Conservation (phyloP, 164 flowering plant species). For the Dillenia suffruticosa region DNA sequence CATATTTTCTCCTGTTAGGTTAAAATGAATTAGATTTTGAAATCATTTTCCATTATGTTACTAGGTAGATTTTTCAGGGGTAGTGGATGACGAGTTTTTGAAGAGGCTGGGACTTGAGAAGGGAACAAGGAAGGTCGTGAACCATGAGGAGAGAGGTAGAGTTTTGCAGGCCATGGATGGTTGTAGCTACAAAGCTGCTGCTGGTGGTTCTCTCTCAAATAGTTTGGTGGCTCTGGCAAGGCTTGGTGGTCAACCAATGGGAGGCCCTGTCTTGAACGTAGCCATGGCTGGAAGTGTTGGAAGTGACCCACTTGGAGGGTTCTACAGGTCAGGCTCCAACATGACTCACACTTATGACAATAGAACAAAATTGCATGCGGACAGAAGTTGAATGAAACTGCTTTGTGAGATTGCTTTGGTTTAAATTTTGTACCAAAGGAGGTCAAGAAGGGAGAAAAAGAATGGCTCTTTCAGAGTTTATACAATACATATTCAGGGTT, state of each 20-base stretch:
- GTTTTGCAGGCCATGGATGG: slow-evolving; percentile 97
- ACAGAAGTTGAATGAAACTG: no score
- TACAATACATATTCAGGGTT: no score
- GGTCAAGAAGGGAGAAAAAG: no score
- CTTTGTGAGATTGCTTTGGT: no score
- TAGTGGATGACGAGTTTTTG: slow-evolving; percentile 75
- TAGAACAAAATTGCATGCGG: no score
- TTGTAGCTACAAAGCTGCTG: slow-evolving; percentile 96
- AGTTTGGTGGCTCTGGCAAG: slow-evolving; percentile 88
- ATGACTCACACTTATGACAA: neutral
- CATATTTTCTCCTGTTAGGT: no score
- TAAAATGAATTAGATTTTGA: no score
- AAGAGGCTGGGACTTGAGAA: slow-evolving; percentile 70
- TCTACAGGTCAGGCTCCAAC: slow-evolving; percentile 58
- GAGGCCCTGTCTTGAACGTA: slow-evolving; percentile 61
- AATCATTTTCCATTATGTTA: slow-evolving; percentile 1
- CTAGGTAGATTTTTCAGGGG: slow-evolving; percentile 97
- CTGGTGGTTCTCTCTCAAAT: slow-evolving; percentile 97
- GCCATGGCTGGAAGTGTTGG: slow-evolving; percentile 95
- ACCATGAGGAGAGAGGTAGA: slow-evolving; percentile 91
- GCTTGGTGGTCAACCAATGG: slow-evolving; percentile 56
- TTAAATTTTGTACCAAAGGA: no score
- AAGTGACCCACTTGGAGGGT: slow-evolving; percentile 88
- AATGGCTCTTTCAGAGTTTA: no score
- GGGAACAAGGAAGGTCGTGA: slow-evolving; percentile 84